phyloP scores from a whole-genome alignment of 164 flowering plant genomes.

The Berberis thunbergii region DNA sequence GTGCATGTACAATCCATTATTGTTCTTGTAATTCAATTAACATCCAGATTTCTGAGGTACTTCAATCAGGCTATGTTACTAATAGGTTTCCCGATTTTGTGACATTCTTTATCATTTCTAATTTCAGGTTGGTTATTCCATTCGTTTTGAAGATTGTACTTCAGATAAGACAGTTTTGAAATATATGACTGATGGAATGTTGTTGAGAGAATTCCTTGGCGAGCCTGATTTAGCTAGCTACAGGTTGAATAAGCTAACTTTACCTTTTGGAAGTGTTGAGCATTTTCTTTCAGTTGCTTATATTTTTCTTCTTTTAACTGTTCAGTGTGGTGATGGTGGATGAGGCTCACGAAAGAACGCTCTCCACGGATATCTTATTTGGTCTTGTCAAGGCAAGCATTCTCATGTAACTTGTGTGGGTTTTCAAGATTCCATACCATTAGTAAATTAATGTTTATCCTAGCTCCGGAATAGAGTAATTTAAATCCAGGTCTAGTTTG shows the following conservation, averaged over 20 bases:
- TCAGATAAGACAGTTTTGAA: constrained; percentile 87
- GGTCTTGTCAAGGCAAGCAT: constrained; percentile 81
- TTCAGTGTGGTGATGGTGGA: constrained; percentile 95
- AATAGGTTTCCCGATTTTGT: neutral
- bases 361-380: constrained; percentile 89
- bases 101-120: neutral
- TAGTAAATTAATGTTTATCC: too few relatives aligned
- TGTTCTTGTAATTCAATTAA: too few relatives aligned
- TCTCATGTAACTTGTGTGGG: neutral
- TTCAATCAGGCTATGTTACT: neutral
- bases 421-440: neutral
- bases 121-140: constrained; percentile 89
- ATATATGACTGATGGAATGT: constrained; percentile 99
- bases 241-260: constrained; percentile 37
- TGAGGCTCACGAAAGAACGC: constrained; percentile 97
- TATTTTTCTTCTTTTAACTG: constrained; percentile 6
- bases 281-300: neutral
- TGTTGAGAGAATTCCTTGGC: constrained; percentile 87
- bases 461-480: too few relatives aligned
- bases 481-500: too few relatives aligned
- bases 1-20: neutral
- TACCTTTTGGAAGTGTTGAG: neutral
- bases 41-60: too few relatives aligned
- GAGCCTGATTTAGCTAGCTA: constrained; percentile 92
- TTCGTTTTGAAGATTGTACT: constrained; percentile 97